Base-by-base conservation (phyloP, 768 basidiomycete genomes). In the Tephrocybe rancida region DNA sequence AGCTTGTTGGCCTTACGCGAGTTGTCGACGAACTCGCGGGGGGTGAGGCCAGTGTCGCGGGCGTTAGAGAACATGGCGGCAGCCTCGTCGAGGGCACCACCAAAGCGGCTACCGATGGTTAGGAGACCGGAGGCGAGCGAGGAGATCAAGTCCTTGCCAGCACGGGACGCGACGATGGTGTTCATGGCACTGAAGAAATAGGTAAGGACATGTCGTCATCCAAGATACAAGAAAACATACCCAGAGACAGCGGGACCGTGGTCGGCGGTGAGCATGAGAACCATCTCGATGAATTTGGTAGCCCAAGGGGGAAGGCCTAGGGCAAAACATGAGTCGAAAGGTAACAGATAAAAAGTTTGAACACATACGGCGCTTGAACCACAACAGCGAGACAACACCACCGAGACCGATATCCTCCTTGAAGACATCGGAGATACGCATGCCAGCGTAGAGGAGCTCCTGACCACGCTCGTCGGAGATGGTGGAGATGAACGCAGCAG, bases 241-340 rank as follows among this genome's bases (percentile, higher is more conserved):
- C 83, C 94, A 70, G 93, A 95, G n/a, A 97, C 94, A 51, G 94
- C 94, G 7, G 95, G 95, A 65, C 95, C 94, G 75, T 98, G 96
- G 73, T 99, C 96, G 58, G 96, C 96, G 11, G 96, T 99, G 61
- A 99, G 82, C 92, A 97, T 96, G 70, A 99, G 83, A 49, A 98
- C 95, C 97, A 98, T 99, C 80, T 99, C 96, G 70, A 99, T 88
- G 82, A 99, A 99, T 78, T 98, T 98, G 70, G 94, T 87, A 43
- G 95, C 96, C 81, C 90, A 96, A 44, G 86, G 76, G 16, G 95
- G 96, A 21, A 98, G 82, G 63, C 75, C 75, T 78, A 52, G 1
- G 44, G 38, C 2, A 38, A 5, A 22, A 38, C 50, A 22, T 60
- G 24, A 41, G 42, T 27, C n/a, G 45, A 2, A 22, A 18, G 24